Evolutionary conservation across 768 basidiomycete genomes (phyloP).

Genomic region (Mycena leptocephala): DNA sequence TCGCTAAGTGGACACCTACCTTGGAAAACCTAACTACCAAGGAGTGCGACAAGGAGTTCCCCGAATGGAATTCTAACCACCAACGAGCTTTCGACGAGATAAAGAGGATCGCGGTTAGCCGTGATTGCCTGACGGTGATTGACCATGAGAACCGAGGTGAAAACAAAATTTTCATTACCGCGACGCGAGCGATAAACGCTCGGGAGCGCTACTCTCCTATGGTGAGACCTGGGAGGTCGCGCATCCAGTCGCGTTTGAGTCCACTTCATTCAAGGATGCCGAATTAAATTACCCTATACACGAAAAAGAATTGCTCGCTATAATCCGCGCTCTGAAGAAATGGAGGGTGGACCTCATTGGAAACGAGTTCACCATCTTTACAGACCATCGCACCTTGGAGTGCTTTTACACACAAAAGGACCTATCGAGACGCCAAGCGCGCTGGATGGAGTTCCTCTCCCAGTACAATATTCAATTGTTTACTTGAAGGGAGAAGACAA

Average conservation of each 20-base stretch:
- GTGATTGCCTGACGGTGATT: slow-evolving; percentile 47
- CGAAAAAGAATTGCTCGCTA: slow-evolving; percentile 42
- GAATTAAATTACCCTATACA: slow-evolving; percentile 46
- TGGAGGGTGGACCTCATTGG: slow-evolving; percentile 40
- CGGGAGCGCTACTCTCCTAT: slow-evolving; percentile 44
- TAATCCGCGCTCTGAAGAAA: slow-evolving; percentile 42
- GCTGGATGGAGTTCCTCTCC: too few species aligned
- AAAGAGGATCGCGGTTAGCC: slow-evolving; percentile 44
- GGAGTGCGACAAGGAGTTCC: background rate
- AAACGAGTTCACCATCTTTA: slow-evolving; percentile 40
- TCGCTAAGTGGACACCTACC: slow-evolving; percentile 33
- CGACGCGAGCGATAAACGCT: slow-evolving; percentile 46
- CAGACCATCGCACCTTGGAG: slow-evolving; percentile 53
- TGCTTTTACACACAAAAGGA: slow-evolving; percentile 42
- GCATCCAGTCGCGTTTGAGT: slow-evolving; percentile 50
- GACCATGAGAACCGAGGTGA: slow-evolving; percentile 48
- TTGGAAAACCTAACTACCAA: background rate
- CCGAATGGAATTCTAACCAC: slow-evolving; percentile 39
- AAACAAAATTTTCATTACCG: slow-evolving; percentile 51
- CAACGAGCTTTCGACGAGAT: slow-evolving; percentile 46
- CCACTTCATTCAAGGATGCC: slow-evolving; percentile 38
- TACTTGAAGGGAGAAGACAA: background rate
- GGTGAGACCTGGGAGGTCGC: slow-evolving; percentile 44
- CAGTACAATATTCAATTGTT: background rate
- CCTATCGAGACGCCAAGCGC: too few species aligned